Conservation (phyloP, 768 basidiomycete genomes). For the Punctularia strigosozonata region DNA sequence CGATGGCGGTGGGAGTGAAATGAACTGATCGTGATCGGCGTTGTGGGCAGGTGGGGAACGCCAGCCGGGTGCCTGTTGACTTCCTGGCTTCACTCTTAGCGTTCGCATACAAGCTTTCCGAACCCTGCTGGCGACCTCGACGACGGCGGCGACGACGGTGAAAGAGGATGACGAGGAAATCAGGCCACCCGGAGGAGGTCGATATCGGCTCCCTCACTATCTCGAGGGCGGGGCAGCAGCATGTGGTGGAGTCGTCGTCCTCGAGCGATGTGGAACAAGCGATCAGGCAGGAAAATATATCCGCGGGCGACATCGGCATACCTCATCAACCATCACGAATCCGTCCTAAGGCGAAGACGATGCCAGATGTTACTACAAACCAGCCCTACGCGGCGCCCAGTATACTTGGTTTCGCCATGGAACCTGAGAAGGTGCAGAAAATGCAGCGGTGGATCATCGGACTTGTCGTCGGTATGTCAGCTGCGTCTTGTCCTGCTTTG, state of each 20-base stretch:
- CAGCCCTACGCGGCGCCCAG: not conserved
- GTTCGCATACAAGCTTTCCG: no score
- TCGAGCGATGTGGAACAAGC: not conserved
- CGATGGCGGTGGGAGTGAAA: no score
- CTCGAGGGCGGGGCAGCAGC: not conserved
- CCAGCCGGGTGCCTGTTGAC: no score
- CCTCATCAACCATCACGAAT: not conserved
- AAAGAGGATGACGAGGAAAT: not conserved
- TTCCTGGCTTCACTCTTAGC: no score
- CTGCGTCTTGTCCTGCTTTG: not conserved
- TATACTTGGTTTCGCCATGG: constrained; percentile 37
- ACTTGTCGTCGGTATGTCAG: constrained; percentile 47
- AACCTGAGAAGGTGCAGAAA: constrained; percentile 30
- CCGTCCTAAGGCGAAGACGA: not conserved
- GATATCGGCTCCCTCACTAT: not conserved
- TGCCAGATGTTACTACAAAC: not conserved
- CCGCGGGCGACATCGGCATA: not conserved
- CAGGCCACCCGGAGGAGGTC: not conserved
- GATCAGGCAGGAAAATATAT: not conserved
- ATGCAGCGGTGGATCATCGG: constrained; percentile 60
- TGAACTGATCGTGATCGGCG: no score
- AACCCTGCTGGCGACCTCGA: no score
- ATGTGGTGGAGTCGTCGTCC: not conserved
- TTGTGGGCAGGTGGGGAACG: no score
- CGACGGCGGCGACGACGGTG: no score